Percentiles rank a stretch among this genome's conserved stretches.
phyloP scores from a whole-genome alignment of 1,284 basidiomycete species.

The Apiotrichum laibachii region DNA sequence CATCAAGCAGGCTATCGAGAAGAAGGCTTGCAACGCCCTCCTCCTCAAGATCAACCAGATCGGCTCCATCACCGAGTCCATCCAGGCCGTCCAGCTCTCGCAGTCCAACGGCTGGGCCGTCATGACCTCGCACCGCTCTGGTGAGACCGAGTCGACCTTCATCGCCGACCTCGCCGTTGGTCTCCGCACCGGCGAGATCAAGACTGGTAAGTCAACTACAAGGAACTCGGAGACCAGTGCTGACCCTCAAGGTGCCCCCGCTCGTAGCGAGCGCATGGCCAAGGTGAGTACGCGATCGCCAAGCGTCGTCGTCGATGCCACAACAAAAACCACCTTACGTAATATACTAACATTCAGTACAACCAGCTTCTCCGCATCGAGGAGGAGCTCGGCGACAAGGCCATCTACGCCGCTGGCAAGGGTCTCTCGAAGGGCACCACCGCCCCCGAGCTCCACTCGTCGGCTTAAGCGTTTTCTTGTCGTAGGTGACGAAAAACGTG shows the following conservation, averaged over 20 bases:
- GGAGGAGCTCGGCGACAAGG: constrained; percentile 69
- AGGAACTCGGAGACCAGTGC: background rate
- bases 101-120: constrained; percentile 98
- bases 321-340: no score
- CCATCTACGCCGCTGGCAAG: constrained; percentile 70
- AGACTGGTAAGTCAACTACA: constrained; percentile 7
- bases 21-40: constrained; percentile 99
- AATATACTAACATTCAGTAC: no score
- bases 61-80: constrained; percentile 98
- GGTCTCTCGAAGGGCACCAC: constrained; percentile 74
- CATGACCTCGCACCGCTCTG: constrained; percentile 99
- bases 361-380: constrained; percentile 86
- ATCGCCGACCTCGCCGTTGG: constrained; percentile 97
- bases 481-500: no score
- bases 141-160: constrained; percentile 93
- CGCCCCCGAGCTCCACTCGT: constrained; percentile 63
- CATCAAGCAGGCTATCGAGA: constrained; percentile 98
- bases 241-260: constrained; percentile 18
- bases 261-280: constrained; percentile 19
- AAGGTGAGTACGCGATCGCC: no score
- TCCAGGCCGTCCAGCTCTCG: constrained; percentile 76
- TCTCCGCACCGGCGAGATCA: constrained; percentile 60
- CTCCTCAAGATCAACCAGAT: constrained; percentile 99
- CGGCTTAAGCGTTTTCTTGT: constrained; percentile 17
- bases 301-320: no score